phyloP scores from a whole-genome alignment of 345 rosid species.

The Pseudoturritis turrita region DNA sequence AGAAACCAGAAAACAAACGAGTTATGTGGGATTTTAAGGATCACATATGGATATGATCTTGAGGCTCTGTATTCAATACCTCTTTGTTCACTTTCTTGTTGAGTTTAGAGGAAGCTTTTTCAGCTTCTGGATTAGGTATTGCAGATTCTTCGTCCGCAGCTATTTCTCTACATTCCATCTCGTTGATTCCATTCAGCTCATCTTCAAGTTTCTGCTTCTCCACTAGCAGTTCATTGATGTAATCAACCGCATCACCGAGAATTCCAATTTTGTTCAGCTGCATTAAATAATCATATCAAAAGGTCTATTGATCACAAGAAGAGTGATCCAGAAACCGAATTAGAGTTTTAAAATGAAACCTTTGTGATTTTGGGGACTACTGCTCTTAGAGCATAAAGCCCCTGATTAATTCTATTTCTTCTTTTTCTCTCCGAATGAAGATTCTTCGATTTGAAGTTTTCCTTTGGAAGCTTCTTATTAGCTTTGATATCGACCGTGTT shows the following conservation, averaged over 20 bases:
- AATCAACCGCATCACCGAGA: constrained; percentile 70
- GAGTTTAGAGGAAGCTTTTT: not conserved
- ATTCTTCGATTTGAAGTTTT: constrained; percentile 58
- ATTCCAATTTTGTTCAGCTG: constrained; percentile 76
- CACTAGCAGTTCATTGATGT: constrained; percentile 47
- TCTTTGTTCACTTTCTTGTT: constrained; percentile 13
- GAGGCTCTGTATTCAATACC: constrained; percentile 3
- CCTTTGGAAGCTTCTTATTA: constrained; percentile 31
- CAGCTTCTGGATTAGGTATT: constrained; percentile 13
- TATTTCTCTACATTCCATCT: constrained; percentile 30
- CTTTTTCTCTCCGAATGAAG: constrained; percentile 76
- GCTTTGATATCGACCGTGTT: constrained; percentile 4
- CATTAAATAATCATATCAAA: not conserved
- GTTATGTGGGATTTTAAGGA: not conserved
- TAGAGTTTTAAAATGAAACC: constrained; percentile 40
- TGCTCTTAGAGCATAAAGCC: constrained; percentile 52
- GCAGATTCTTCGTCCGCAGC: constrained; percentile 19
- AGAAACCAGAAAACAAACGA: not conserved
- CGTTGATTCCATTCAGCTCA: constrained; percentile 53
- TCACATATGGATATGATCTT: not conserved
- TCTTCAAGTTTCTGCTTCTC: constrained; percentile 51
- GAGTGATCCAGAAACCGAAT: not conserved
- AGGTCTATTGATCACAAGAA: not conserved
- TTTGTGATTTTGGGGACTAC: constrained; percentile 79
- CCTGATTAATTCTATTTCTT: constrained; percentile 55